Conservation (phyloP, 495 filamentous ascomycete genomes). For the Penicillium paradoxum region DNA sequence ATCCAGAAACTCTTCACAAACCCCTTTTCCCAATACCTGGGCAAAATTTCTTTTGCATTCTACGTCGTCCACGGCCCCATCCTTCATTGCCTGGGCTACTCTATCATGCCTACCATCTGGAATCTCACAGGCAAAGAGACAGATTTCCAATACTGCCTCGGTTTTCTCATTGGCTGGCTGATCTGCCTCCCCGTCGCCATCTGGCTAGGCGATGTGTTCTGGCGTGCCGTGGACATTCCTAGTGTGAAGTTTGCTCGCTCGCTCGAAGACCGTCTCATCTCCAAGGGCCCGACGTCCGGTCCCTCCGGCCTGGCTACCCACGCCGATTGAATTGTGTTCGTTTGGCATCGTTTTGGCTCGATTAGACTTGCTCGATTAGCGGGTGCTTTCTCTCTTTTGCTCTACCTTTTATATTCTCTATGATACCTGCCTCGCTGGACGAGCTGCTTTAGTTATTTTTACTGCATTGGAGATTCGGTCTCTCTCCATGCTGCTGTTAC, state of each 20-base stretch:
- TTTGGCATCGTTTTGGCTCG: not conserved
- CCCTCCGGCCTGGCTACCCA: constrained; percentile 7
- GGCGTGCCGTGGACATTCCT: constrained; percentile 53
- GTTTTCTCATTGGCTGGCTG: constrained; percentile 46
- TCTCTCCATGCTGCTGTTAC: not conserved
- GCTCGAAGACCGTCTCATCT: constrained; percentile 41
- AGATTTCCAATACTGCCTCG: constrained; percentile 46
- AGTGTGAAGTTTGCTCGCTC: constrained; percentile 52
- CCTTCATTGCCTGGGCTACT: constrained; percentile 45
- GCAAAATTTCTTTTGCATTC: constrained; percentile 57
- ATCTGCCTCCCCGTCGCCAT: constrained; percentile 49
- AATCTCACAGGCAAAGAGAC: constrained; percentile 48
- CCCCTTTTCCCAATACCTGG: constrained; percentile 55
- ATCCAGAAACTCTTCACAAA: constrained; percentile 53
- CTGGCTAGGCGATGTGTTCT: constrained; percentile 56
- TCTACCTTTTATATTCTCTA: not conserved
- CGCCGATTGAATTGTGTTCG: not conserved
- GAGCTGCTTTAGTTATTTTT: not conserved
- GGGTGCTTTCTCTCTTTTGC: not conserved
- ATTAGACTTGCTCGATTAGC: not conserved
- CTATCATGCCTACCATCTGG: constrained; percentile 50
- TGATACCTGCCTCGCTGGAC: constrained; percentile 7
- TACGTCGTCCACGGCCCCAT: constrained; percentile 63
- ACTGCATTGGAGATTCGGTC: not conserved
- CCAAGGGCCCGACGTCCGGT: constrained; percentile 12